Evolutionary conservation across 495 filamentous ascomycete species (phyloP), one percentile per base, ranked within the genome.

Genomic region (Penicillium macrosclerotiorum): DNA sequence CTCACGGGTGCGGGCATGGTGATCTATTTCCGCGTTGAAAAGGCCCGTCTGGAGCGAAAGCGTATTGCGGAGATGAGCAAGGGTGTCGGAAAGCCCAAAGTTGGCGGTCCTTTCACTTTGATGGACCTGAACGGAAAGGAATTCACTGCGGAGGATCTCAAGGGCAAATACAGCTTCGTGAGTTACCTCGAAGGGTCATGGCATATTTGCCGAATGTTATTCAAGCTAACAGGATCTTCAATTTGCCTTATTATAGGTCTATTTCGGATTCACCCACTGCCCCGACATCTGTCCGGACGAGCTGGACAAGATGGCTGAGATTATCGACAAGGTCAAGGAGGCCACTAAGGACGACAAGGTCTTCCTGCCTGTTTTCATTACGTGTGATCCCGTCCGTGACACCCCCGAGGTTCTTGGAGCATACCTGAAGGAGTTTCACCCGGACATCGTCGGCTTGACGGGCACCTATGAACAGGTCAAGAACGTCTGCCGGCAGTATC

Each of bases 231-330:
- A 22, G 20, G 11, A 5, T 14, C 24, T 5, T 13, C 30, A n/a
- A n/a, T n/a, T n/a, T n/a, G n/a, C n/a, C n/a, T 38, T 23, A 29
- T 29, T 18, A 33, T 51, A 86, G 87, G 83, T 96, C 33, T 98
- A 98, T 69, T 98, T 97, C 63, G 93, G 93, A 54, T 98, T 98
- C 82, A 89, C 89, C 11, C 90, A 96, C 68, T 98, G 93, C 65
- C 93, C 93, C 9, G 93, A 98, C 67, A 98, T 98, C 67, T 98
- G 93, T 75, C 93, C 93, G 22, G 93, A 98, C 54, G 93, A 98
- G 73, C 84, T 98, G 41, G 93, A 98, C 67, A 98, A 98, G 72
- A 95, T 98, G 90, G 89, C 91, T 36, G 73, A 74, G 51, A 95
- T 96, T 76, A 88, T 94, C 60, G 89, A 96, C 62, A 74, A 86